Percentiles rank a stretch among this genome's conserved stretches.
Conservation (phyloP, 2,329 filamentous ascomycete genomes). For the Fusarium napiforme region DNA sequence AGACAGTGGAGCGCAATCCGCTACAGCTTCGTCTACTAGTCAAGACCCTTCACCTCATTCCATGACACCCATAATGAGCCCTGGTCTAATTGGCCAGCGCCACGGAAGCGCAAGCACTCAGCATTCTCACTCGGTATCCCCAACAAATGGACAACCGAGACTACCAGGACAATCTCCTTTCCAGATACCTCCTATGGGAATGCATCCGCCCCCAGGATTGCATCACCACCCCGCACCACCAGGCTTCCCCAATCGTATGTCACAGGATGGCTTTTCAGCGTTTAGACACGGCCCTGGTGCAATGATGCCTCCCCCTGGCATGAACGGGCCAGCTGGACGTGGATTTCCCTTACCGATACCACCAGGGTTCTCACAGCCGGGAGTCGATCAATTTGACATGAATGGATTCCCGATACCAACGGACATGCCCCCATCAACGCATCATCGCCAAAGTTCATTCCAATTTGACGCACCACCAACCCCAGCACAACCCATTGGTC, state of each 20-base stretch:
- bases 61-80: constrained; percentile 73
- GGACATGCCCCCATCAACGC: constrained; percentile 56
- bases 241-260: constrained; percentile 68
- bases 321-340: constrained; percentile 57
- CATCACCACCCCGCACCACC: constrained; percentile 54
- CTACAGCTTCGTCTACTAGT: constrained; percentile 56
- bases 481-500: constrained; percentile 77
- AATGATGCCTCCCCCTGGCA: constrained; percentile 63
- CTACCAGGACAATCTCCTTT: constrained; percentile 58
- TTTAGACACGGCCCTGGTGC: constrained; percentile 59
- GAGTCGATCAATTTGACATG: constrained; percentile 48
- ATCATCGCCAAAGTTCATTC: constrained; percentile 80
- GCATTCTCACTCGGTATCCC: constrained; percentile 65
- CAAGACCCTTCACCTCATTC: constrained; percentile 70
- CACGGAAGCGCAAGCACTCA: constrained; percentile 67
- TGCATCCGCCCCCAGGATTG: constrained; percentile 58
- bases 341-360: constrained; percentile 55
- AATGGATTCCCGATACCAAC: constrained; percentile 49
- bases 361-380: constrained; percentile 50
- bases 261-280: constrained; percentile 62
- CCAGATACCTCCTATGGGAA: constrained; percentile 64
- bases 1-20: constrained; percentile 73
- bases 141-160: constrained; percentile 55
- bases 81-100: constrained; percentile 70
- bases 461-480: constrained; percentile 69